Conservation (phyloP, 2,329 filamentous ascomycete genomes). For the Lachnellula hyalina region DNA sequence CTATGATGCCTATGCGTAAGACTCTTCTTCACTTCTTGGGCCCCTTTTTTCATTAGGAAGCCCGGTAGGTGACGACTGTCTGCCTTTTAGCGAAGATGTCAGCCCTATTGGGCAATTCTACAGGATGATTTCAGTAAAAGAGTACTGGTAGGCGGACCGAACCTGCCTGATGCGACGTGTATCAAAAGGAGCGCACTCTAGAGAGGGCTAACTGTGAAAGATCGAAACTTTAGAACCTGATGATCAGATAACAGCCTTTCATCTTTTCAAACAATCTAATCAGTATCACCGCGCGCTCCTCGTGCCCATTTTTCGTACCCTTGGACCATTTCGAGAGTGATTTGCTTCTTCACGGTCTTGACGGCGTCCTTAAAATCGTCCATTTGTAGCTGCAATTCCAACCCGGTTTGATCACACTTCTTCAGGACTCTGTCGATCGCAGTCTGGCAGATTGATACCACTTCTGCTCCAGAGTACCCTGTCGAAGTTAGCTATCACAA, state of each 20-base stretch:
- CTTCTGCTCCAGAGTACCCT: slow-evolving; percentile 74
- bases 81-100: no score
- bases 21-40: no score
- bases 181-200: neutral
- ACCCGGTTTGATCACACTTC: slow-evolving; percentile 39
- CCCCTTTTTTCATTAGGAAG: no score
- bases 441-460: slow-evolving; percentile 55
- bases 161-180: no score
- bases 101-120: no score
- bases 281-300: slow-evolving; percentile 17
- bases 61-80: no score
- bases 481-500: no score
- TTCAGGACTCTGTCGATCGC: slow-evolving; percentile 47
- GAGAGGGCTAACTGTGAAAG: no score
- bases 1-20: no score
- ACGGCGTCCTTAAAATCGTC: slow-evolving; percentile 42
- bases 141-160: no score
- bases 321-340: slow-evolving; percentile 53
- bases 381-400: slow-evolving; percentile 38
- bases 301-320: slow-evolving; percentile 53
- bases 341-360: slow-evolving; percentile 47
- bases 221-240: no score
- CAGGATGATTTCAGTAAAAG: no score
- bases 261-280: slow-evolving; percentile 5
- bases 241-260: neutral